Evolutionary conservation across 2,329 filamentous ascomycete species (phyloP), one percentile per base, ranked within the genome.

Genomic region (Colletotrichum tamarilloi): DNA sequence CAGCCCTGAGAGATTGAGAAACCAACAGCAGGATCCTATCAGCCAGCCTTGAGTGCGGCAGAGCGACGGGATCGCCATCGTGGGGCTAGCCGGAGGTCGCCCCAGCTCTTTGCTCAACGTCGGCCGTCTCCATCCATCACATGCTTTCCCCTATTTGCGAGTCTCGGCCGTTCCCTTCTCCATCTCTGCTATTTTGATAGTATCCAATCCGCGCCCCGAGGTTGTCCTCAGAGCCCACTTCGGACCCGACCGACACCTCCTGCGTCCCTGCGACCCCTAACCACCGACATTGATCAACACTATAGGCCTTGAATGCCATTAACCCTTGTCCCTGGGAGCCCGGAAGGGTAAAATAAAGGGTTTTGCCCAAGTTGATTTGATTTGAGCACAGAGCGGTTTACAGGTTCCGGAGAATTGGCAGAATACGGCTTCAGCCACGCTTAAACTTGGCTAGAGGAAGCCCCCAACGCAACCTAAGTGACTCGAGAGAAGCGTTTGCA

Each of bases 41-140:
- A 28, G 53, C 42, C 55, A 59, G 53, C 46, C 66, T 59, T 19
- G 28, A 28, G n/a, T 3, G n/a, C 67, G 62, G 68, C 49, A 67
- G 68, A 73, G 57, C 46, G 28, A 58, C 70, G 46, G 53, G 66
- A 64, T 73, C 66, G 46, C 59, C 70, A 49, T 26, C 60, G 59
- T 65, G 66, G 70, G 59, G 58, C 69, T 64, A 24, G 35, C 38
- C 28, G 69, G 59, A 68, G 58, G 28, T 59, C 38, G 49, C 67
- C 67, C 67, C 46, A 56, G 66, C 26, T 53, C 35, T 4, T 57
- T 42, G 32, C 38, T 28, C 60, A 52, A 35, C 46, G 32, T 67
- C 67, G 67, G 67, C 62, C 67, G 67, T 42, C 60, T 73, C 70
- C 70, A 65, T 42, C 14, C 57, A 42, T 73, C 71, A 66, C 67